Evolutionary conservation across 2,329 filamentous ascomycete genomes (phyloP), one percentile per base, ranked within the genome.

Genomic region (Rhinocladiella similis): DNA sequence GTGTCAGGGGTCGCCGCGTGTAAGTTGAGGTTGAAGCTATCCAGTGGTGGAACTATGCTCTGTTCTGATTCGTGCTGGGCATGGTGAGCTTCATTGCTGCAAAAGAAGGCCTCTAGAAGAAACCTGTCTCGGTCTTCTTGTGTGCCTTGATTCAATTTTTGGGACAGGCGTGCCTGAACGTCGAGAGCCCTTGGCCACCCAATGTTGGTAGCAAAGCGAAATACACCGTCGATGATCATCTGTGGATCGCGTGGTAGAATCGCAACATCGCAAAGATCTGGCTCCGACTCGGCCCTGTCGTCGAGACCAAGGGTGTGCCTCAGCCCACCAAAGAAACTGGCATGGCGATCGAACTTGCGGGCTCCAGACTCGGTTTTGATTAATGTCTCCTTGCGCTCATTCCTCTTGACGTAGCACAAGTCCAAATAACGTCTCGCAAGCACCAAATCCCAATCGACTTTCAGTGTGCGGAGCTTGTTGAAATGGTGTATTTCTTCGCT

Each of bases 391-490:
- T 45, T 54, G 27, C 38, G 45, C 22, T 53, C 50, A 13, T 60
- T 57, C 35, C 43, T 61, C 52, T 60, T 63, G 41, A 58, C 50
- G 33, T 60, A 56, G 47, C 54, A 54, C 12, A 63, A 49, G 22
- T 81, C 76, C 29, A 83, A 67, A 49, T 83, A 82, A 2, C 78
- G 73, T 19, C 79, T 74, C 5, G 78, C 78, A 16, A 80, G 71
- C 1, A 84, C 72, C 20, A 84, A 67, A 66, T 83, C 80, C 81
- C 81, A 84, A 50, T 82, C 76, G 3, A 80, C 71, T 62, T 84
- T 83, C 4, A 72, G 69, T n/a, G 74, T 77, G 53, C 77, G 75
- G 42, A 79, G 65, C 19, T 71, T 71, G 46, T 77, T 72, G 50
- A 81, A 78, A 5, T 73, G 70, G 18, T 72, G 66, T 13, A 80